Evolutionary conservation across 192 early-diverging fungal species (phyloP).

Genomic region (Coemansia aciculifera): DNA sequence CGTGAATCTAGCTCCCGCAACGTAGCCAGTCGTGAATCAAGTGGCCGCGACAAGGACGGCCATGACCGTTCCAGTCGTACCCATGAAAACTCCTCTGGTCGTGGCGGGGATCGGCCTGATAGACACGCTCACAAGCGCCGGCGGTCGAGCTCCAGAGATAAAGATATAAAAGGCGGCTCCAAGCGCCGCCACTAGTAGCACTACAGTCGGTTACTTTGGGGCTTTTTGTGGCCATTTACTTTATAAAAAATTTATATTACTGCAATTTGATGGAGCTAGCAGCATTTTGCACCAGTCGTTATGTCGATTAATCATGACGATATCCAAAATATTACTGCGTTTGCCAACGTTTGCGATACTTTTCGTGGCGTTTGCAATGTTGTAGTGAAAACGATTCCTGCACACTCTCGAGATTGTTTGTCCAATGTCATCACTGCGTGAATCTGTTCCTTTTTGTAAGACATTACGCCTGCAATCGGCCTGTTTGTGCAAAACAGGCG

Average conservation of each 20-base stretch:
- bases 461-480: neutral
- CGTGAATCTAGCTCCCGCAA: slow-evolving; percentile 19
- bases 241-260: neutral
- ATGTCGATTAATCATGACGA: neutral
- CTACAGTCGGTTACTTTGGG: neutral
- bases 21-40: slow-evolving; percentile 9
- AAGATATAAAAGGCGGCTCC: slow-evolving; percentile 34
- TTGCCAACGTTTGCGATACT: neutral
- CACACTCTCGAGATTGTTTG: neutral
- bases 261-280: neutral
- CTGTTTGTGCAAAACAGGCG: neutral
- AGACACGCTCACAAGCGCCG: slow-evolving; percentile 39
- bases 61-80: slow-evolving; percentile 15
- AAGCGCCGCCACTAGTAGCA: slow-evolving; percentile 41
- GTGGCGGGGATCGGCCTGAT: slow-evolving; percentile 25
- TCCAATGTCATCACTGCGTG: neutral
- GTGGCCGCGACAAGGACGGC: slow-evolving; percentile 17
- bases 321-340: neutral
- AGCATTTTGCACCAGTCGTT: neutral
- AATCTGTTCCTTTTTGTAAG: neutral
- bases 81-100: slow-evolving; percentile 7
- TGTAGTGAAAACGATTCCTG: neutral
- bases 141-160: slow-evolving; percentile 42
- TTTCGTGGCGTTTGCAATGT: neutral
- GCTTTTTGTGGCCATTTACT: neutral